A percentile compares a stretch with the other conserved stretches of the same genome.
phyloP scores from a whole-genome alignment of 441 rosid species.

The Brassica balearica region DNA sequence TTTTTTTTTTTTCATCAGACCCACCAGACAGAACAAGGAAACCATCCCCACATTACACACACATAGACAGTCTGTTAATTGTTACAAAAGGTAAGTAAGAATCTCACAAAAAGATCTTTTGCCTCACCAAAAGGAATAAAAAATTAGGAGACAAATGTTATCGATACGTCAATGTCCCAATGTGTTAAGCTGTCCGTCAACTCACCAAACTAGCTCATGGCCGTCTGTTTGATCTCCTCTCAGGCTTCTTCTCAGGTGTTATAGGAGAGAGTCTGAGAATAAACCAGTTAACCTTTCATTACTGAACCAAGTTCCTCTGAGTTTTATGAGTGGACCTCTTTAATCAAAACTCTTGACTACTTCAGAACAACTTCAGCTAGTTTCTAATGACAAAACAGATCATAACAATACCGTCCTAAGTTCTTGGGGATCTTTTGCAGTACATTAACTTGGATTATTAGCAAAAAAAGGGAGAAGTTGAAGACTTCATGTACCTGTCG shows the following conservation, averaged over 20 bases:
- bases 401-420: background rate
- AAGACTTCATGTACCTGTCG: constrained; percentile 60
- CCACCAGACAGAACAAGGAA: constrained; percentile 17
- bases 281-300: constrained; percentile 30
- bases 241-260: constrained; percentile 19
- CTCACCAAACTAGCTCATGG: constrained; percentile 16
- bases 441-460: background rate
- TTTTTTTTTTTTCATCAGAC: constrained; percentile 32
- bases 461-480: background rate
- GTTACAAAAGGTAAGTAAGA: constrained; percentile 12
- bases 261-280: constrained; percentile 29
- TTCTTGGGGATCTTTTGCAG: constrained; percentile 12
- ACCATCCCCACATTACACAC: constrained; percentile 18
- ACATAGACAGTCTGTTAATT: constrained; percentile 33
- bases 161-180: constrained; percentile 8
- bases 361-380: constrained; percentile 5
- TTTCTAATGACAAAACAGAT: constrained; percentile 1
- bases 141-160: constrained; percentile 11
- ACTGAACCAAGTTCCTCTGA: background rate
- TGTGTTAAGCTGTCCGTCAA: constrained; percentile 10
- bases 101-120: constrained; percentile 14
- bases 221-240: constrained; percentile 23
- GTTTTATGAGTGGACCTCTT: background rate
- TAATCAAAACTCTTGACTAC: background rate
- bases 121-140: constrained; percentile 12